These are phyloP conservation scores for Aleurites moluccanus DNA, from an alignment of 441 rosid genomes.

Conservation along the genomic window DNA sequence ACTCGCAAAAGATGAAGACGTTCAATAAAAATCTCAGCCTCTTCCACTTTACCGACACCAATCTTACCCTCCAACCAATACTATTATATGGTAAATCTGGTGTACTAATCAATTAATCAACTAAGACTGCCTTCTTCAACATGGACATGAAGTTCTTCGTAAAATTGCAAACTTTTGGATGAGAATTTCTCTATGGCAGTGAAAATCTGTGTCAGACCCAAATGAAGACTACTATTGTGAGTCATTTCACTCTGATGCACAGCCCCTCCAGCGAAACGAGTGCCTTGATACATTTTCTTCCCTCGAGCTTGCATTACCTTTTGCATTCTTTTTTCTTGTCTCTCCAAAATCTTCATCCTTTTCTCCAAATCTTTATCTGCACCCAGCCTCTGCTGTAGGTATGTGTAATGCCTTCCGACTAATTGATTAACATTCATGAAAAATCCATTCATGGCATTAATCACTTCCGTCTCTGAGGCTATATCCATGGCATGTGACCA, in stretches of 20 bases:
- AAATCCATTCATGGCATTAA: constrained; percentile 55
- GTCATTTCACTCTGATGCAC: constrained; percentile 55
- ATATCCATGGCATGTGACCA: constrained; percentile 71
- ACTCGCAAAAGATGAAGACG: too few relatives aligned
- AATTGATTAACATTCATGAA: constrained; percentile 52
- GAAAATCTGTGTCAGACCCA: constrained; percentile 58
- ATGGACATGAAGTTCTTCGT: constrained; percentile 63
- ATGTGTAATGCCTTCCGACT: constrained; percentile 57
- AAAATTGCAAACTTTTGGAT: constrained; percentile 50
- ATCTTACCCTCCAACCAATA: background rate
- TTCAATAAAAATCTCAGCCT: background rate
- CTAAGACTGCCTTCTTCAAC: background rate
- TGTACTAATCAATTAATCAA: background rate
- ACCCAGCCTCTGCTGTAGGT: constrained; percentile 44
- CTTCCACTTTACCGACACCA: background rate
- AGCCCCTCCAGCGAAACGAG: constrained; percentile 32
- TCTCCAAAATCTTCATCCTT: constrained; percentile 53
- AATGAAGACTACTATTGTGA: constrained; percentile 51
- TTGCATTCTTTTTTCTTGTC: constrained; percentile 71
- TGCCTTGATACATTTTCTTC: constrained; percentile 45
- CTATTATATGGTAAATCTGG: too few relatives aligned
- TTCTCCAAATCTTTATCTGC: constrained; percentile 60
- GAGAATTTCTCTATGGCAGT: constrained; percentile 79
- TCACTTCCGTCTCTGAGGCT: constrained; percentile 77
- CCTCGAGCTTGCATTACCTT: constrained; percentile 61